A percentile compares a stretch with the other conserved stretches of the same genome.
Conservation (phyloP, 495 filamentous ascomycete genomes). For the Elaphomyces granulatus region DNA sequence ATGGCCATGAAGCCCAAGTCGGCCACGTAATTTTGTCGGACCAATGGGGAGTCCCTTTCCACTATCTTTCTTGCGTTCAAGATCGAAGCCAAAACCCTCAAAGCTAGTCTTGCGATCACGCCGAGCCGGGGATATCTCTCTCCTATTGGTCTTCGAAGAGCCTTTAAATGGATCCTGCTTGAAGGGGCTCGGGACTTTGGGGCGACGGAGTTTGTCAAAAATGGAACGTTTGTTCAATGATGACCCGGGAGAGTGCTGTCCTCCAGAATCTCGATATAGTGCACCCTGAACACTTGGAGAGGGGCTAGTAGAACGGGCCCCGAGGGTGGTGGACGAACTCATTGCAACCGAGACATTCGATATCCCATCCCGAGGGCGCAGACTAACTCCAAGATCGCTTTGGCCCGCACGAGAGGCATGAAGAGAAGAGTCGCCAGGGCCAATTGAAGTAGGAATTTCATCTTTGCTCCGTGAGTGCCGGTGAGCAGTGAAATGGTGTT, state of each 20-base stretch:
- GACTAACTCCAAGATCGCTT: conserved; percentile 49
- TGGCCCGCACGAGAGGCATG: conserved; percentile 41
- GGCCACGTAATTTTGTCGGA: conserved; percentile 21
- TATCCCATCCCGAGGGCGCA: conserved; percentile 34
- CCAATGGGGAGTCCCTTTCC: conserved; percentile 25
- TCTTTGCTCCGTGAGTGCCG: conserved; percentile 57
- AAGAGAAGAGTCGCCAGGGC: conserved; percentile 30
- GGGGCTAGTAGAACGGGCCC: conserved; percentile 54
- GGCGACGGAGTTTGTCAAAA: conserved; percentile 47
- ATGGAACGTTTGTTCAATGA: conserved; percentile 51
- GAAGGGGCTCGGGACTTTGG: conserved; percentile 36
- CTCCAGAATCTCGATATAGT: conserved; percentile 28
- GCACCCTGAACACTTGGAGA: conserved; percentile 53
- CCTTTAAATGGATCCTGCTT: conserved; percentile 26
- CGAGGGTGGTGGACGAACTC: conserved; percentile 34
- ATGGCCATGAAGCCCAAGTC: conserved; percentile 32
- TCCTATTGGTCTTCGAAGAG: conserved; percentile 29
- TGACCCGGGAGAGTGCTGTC: conserved; percentile 47
- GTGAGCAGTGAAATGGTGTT: conserved; percentile 59
- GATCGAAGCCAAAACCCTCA: conserved; percentile 25
- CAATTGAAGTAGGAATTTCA: conserved; percentile 41
- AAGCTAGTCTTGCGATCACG: conserved; percentile 29
- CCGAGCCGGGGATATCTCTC: conserved; percentile 36
- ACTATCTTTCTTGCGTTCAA: conserved; percentile 30
- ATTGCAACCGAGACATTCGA: conserved; percentile 29